Conservation (phyloP, 306 rosid species). For the Malus fusca region DNA sequence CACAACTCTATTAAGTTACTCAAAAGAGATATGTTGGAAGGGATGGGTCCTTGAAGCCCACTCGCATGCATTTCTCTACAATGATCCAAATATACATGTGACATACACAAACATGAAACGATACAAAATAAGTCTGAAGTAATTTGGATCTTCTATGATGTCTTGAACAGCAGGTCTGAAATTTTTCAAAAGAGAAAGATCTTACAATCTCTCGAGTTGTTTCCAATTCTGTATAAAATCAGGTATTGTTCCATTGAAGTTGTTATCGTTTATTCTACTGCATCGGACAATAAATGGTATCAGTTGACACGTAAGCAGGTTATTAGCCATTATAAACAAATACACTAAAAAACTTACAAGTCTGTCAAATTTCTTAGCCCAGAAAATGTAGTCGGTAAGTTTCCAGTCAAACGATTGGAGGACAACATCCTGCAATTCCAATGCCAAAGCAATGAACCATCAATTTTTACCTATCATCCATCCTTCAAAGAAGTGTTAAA, state of each 20-base stretch:
- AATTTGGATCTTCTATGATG: not conserved
- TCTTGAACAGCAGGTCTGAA: conserved; percentile 2
- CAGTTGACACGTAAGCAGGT: not conserved
- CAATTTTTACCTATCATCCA: not conserved
- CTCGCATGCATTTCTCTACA: conserved; percentile 77
- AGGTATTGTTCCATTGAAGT: conserved; percentile 63
- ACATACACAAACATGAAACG: conserved; percentile 2
- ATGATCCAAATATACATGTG: conserved; percentile 15
- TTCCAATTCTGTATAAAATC: conserved; percentile 67
- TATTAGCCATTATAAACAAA: conserved; percentile 1
- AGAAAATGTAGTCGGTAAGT: conserved; percentile 47
- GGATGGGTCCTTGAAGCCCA: conserved; percentile 88
- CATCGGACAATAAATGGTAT: conserved; percentile 17
- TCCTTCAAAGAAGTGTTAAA: conserved; percentile 5
- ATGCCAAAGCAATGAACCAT: conserved; percentile 9
- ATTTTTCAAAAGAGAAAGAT: not conserved
- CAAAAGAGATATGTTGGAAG: conserved; percentile 55
- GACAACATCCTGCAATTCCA: conserved; percentile 51
- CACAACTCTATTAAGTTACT: conserved; percentile 46
- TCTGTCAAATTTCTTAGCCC: conserved; percentile 48
- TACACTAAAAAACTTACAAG: conserved; percentile 39
- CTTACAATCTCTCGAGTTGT: conserved; percentile 63
- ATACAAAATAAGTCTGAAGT: not conserved
- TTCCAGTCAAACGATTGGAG: conserved; percentile 69
- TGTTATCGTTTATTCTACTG: conserved; percentile 81